These are phyloP conservation scores for Nakaseomyces sp. DNA, from an alignment of 1,139 yeast genomes.

Conservation along the genomic window DNA sequence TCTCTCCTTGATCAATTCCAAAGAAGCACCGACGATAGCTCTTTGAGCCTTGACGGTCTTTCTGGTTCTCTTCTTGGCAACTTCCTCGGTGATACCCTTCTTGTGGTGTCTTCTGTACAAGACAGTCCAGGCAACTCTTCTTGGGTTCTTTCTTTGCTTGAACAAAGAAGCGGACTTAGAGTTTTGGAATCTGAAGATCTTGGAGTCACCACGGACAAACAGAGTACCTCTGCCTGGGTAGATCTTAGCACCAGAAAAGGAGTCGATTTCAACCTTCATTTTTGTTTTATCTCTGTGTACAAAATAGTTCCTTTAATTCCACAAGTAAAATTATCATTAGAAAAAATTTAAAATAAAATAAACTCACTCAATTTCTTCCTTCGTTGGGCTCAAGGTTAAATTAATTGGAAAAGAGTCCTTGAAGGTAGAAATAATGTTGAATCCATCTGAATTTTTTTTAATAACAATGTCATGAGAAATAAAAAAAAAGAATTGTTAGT, in stretches of 20 bases:
- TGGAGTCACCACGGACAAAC: conserved; percentile 99
- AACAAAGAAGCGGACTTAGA: conserved; percentile 96
- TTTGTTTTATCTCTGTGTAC: conserved; percentile 1
- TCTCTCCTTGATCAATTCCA: conserved; percentile 97
- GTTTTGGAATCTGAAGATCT: conserved; percentile 98
- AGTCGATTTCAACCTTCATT: conserved; percentile 99
- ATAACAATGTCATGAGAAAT: too few relatives aligned
- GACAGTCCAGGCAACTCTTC: conserved; percentile 99
- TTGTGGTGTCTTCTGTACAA: conserved; percentile 99
- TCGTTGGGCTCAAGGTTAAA: too few relatives aligned
- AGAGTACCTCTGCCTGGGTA: conserved; percentile 99
- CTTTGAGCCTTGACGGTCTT: conserved; percentile 97
- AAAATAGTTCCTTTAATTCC: too few relatives aligned
- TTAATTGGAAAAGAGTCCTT: too few relatives aligned
- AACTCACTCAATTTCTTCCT: neutral
- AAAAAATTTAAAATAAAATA: neutral
- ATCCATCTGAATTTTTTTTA: too few relatives aligned
- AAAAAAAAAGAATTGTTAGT: neutral
- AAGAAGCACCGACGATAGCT: conserved; percentile 98
- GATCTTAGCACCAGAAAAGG: conserved; percentile 98
- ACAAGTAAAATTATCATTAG: too few relatives aligned
- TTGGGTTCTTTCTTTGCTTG: conserved; percentile 99
- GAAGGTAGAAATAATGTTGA: too few relatives aligned
- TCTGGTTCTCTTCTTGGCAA: conserved; percentile 94
- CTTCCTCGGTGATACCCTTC: conserved; percentile 99